Evolutionary conservation across 2,329 filamentous ascomycete genomes (phyloP), one percentile per base, ranked within the genome.

Genomic region (Pseudogymnoascus sp.): DNA sequence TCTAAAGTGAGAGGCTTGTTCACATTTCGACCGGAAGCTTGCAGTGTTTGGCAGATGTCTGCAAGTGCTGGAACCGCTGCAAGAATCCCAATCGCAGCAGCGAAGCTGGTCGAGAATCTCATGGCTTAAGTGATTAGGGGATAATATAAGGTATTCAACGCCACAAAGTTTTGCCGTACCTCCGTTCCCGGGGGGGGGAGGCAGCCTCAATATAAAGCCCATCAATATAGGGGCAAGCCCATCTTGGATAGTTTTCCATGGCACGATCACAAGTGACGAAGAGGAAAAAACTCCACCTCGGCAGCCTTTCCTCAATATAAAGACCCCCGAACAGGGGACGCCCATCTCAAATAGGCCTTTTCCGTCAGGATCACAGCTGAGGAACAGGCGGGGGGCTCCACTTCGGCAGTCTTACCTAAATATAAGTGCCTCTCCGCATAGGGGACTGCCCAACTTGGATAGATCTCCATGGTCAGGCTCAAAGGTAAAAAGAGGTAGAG

Each of bases 1-100:
- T 68, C 67, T 6, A 73, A 14, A 5, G 74, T 67, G 0, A 74
- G 62, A 6, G 68, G 70, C 25, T 33, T 55, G 16, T 55, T 28
- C n/a, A 55, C 49, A 22, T 55, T 55, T 19, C 49, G 28, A 28
- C 49, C 49, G 9, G 28, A 19, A 33, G 49, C 49, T 19, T 33
- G 4, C n/a, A 55, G n/a, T 33, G 49, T 55, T 33, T 55, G 14
- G 3, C 49, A 55, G 16, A 55, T 33, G 28, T 55, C 49, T 55
- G 49, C 49, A 55, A 55, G 49, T 19, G 25, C 49, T 19, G 49
- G 49, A 4, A n/a, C 28, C 9, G 49, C 49, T 55, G 49, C 28
- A 33, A 55, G 25, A 55, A 55, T 4, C n/a, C 49, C 49, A 55
- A 55, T 55, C 28, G 49, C 49, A 33, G 49, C 49, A 55, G 49